Conservation (phyloP, 805 yeast genomes). For the Kluyveromyces starmeri region DNA sequence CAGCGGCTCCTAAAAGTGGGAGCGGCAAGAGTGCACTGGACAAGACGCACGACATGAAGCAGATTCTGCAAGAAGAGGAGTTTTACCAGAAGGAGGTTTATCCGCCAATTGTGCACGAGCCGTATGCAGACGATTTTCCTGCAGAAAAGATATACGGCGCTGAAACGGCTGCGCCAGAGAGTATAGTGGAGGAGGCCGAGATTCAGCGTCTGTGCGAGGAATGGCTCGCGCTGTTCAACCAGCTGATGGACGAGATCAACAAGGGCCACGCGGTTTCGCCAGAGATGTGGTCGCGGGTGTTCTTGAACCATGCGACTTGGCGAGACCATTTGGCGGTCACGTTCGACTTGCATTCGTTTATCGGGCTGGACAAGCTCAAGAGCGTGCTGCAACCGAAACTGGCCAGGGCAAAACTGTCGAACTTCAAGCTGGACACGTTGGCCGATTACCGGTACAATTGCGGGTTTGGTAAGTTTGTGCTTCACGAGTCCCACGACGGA, state of each 20-base stretch:
- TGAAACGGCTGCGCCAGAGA: constrained; percentile 22
- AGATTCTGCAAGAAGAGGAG: constrained; percentile 1
- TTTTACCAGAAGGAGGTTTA: constrained; percentile 13
- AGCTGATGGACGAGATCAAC: constrained; percentile 10
- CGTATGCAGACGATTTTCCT: constrained; percentile 22
- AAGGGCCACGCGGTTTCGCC: constrained; percentile 6
- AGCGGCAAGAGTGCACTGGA: not conserved
- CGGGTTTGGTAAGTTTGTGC: constrained; percentile 23
- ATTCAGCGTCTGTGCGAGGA: constrained; percentile 18
- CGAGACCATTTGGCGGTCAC: constrained; percentile 31
- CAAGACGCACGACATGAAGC: not conserved
- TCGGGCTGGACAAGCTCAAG: constrained; percentile 27
- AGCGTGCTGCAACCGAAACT: constrained; percentile 9
- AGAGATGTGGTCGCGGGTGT: constrained; percentile 15
- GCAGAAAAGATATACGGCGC: constrained; percentile 24
- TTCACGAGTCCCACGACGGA: constrained; percentile 24
- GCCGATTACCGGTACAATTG: constrained; percentile 27
- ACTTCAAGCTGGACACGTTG: constrained; percentile 23
- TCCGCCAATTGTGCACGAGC: constrained; percentile 18
- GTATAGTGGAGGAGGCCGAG: constrained; percentile 20
- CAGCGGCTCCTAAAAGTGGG: no score
- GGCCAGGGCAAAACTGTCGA: constrained; percentile 19
- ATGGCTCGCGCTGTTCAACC: constrained; percentile 28
- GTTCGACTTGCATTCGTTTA: constrained; percentile 29
- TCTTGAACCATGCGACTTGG: constrained; percentile 29